Evolutionary conservation across 257 asterid genomes (phyloP).

Genomic region (Solanum virginianum): DNA sequence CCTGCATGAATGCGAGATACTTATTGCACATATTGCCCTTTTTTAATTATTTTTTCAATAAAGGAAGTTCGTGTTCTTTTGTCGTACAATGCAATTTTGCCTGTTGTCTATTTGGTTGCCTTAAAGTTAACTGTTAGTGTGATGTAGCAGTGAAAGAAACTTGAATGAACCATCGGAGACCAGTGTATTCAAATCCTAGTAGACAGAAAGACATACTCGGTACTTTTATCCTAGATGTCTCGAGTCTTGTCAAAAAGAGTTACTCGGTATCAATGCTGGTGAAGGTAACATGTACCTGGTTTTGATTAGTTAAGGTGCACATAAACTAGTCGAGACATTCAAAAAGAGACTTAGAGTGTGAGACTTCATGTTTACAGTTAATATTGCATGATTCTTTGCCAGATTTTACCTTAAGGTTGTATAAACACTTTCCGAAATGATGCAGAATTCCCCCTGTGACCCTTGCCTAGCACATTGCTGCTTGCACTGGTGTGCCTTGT

Average conservation of each 20-base stretch:
- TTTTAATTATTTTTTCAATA: neutral
- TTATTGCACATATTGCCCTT: neutral
- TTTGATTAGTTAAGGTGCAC: neutral
- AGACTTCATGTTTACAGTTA: neutral
- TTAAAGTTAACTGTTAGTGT: neutral
- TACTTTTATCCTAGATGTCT: neutral
- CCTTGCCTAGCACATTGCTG: constrained; percentile 12
- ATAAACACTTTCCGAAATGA: neutral
- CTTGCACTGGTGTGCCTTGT: constrained; percentile 15
- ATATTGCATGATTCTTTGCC: neutral
- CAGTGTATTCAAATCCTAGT: neutral
- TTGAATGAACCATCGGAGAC: constrained; percentile 20
- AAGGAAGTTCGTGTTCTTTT: neutral
- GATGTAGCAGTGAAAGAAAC: constrained; percentile 2
- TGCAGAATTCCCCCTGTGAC: constrained; percentile 6
- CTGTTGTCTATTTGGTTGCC: neutral
- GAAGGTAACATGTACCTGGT: neutral
- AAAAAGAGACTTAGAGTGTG: neutral
- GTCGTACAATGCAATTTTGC: neutral
- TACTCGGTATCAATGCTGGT: neutral
- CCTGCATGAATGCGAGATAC: neutral
- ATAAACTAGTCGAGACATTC: neutral
- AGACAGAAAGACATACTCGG: neutral
- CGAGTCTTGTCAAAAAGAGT: neutral
- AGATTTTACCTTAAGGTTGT: neutral